Evolutionary conservation across 2,329 filamentous ascomycete species (phyloP), one percentile per base, ranked within the genome.

Genomic region (Epichloe uncinata): DNA sequence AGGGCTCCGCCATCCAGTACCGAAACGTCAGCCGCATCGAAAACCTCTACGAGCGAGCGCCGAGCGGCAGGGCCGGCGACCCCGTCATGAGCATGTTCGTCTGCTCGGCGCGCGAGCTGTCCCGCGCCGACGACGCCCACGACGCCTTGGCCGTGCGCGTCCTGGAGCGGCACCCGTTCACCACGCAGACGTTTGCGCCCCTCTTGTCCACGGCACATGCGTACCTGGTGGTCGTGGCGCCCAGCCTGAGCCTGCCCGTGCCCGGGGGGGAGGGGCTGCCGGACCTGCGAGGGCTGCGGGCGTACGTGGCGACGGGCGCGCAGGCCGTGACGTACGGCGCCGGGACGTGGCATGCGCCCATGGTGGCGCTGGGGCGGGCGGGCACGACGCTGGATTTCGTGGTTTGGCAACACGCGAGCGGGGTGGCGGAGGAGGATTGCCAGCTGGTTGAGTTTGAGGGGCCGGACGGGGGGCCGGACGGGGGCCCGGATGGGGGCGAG

Each of bases 321-420:
- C 88, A 95, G 69, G 90, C 88, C 11, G 87, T 98, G 13, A 96
- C 89, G 3, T 98, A 97, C 65, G 88, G 79, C 1, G 82, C 86
- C 1, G 93, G 88, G 5, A 96, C 89, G 49, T 98, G 91, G 79
- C 93, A 98, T 71, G 89, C 91, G 53, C 93, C 93, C 0, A 97
- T 98, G 91, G 85, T 89, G 13, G 89, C 87, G 15, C 67, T 97
- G 45, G 90, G 90, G 0, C 55, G 62, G 2, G 50, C 59, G 2
- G 73, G 68, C 2, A 68, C 70, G 26, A 74, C 81, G 18, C 72
- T 96, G 45, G 87, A 93, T 62, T 97, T 96, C 65, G 78, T 95
- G 5, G 91, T 97, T 2, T 78, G 86, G 56, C 91, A 97, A 70
- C 93, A 86, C 69, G 82, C 82, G 35, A 97, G 94, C 66, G 89